Evolutionary conservation across 2,329 filamentous ascomycete genomes (phyloP), one percentile per base, ranked within the genome.

Genomic region (Nannizziopsis arthrosporioides): DNA sequence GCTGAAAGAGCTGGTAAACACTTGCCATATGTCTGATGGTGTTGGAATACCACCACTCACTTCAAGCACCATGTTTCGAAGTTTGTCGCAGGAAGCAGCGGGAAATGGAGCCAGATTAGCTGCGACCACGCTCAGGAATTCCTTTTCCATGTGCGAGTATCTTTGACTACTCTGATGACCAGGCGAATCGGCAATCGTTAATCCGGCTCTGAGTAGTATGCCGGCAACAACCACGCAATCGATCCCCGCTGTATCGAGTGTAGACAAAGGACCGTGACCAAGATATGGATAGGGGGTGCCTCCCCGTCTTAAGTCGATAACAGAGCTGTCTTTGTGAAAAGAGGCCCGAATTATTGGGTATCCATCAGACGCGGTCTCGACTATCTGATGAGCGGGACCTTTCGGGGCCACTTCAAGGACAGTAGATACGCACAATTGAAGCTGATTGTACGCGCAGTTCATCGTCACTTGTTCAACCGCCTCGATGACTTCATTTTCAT

Each of bases 141-240:
- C 47, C 5, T 31, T 30, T 35, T 52, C 47, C 2, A 44, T 5
- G 9, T 3, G 10, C 9, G 37, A 47, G 2, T n/a, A 14, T 1
- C n/a, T 3, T 43, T 22, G 27, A 17, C 37, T 34, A 5, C 5
- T 36, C 14, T 39, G 57, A 19, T 38, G 32, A 11, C 30, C 42
- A 18, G 48, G 57, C 3, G 22, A 27, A 42, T 68, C 66, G 5
- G 58, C 52, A 6, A 54, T 54, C 1, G 65, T 67, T 9, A 59
- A 63, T 9, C 66, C 65, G 4, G 59, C 62, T 37, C 66, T 58
- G 5, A 64, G 56, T n/a, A 69, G 49, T 44, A 54, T 63, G 1
- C 61, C 65, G 2, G 58, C 54, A n/a, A 66, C 59, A 40, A 68
- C 63, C 5, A 57, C 50, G 40, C 57, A 59, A 42, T 68, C 64